Evolutionary conservation across 1,284 basidiomycete species (phyloP).

Genomic region (Hemileia vastatrix): DNA sequence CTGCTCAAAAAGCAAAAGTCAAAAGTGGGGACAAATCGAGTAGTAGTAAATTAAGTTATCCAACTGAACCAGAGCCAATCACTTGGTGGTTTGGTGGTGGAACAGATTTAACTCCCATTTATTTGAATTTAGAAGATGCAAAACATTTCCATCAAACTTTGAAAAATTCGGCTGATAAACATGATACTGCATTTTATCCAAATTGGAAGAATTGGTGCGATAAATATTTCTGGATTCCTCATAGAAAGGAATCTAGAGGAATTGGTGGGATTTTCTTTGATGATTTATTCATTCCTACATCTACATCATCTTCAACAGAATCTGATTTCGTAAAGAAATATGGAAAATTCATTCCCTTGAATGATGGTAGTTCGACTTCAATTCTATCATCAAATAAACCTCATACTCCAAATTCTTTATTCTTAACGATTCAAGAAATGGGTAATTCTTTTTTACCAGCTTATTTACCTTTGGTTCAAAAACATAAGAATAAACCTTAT

Average conservation of each 20-base stretch:
- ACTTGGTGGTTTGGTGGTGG: slow-evolving; percentile 99
- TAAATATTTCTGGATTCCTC: slow-evolving; percentile 90
- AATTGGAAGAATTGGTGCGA: slow-evolving; percentile 94
- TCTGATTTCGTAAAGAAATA: slow-evolving; percentile 40
- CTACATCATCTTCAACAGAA: slow-evolving; percentile 37
- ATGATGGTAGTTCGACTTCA: slow-evolving; percentile 30
- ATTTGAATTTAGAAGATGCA: slow-evolving; percentile 79
- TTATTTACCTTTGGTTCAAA: slow-evolving; percentile 70
- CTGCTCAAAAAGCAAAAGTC: slow-evolving; percentile 54
- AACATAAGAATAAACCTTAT: slow-evolving; percentile 52
- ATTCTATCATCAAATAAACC: slow-evolving; percentile 27
- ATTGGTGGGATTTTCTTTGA: slow-evolving; percentile 96
- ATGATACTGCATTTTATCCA: slow-evolving; percentile 63
- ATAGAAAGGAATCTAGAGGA: slow-evolving; percentile 79
- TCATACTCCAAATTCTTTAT: slow-evolving; percentile 56
- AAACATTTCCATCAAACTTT: slow-evolving; percentile 74
- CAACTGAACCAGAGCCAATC: slow-evolving; percentile 50
- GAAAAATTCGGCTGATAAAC: slow-evolving; percentile 64
- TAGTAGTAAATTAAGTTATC: not conserved
- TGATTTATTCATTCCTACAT: slow-evolving; percentile 53
- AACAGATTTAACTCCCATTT: slow-evolving; percentile 88
- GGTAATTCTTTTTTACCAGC: slow-evolving; percentile 75
- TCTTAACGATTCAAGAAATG: slow-evolving; percentile 60
- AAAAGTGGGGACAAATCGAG: not conserved
- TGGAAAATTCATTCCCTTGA: slow-evolving; percentile 30